These are phyloP conservation scores for Saccharomycopsis sp. DNA, from an alignment of 805 yeast species.

Conservation along the genomic window DNA sequence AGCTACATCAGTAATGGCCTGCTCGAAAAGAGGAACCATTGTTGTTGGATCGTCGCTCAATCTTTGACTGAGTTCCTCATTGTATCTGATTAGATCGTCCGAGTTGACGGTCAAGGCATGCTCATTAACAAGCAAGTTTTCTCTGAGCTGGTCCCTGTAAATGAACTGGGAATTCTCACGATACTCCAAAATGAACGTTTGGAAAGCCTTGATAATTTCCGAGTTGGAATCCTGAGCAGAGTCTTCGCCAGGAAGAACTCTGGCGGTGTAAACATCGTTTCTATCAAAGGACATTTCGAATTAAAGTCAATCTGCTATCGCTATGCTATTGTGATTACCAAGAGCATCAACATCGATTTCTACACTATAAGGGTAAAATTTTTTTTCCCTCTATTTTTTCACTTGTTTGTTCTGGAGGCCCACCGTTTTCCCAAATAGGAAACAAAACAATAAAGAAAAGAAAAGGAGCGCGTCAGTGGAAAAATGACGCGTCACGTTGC, in stretches of 20 bases:
- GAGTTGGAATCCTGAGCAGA: conserved; percentile 52
- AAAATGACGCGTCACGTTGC: too few relatives aligned
- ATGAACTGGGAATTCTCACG: conserved; percentile 74
- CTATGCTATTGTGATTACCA: too few relatives aligned
- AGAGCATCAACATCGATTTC: neutral
- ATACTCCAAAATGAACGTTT: conserved; percentile 75
- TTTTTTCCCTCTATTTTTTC: neutral
- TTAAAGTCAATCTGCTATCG: too few relatives aligned
- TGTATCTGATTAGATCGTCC: conserved; percentile 78
- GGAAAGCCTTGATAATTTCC: conserved; percentile 69
- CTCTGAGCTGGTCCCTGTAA: conserved; percentile 86
- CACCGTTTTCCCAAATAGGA: too few relatives aligned
- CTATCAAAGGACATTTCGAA: conserved; percentile 59
- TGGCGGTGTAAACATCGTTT: conserved; percentile 64
- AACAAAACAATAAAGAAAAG: too few relatives aligned
- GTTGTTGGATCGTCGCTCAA: conserved; percentile 82
- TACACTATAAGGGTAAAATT: neutral
- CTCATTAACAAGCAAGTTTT: conserved; percentile 69
- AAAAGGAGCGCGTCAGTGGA: too few relatives aligned
- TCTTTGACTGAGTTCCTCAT: conserved; percentile 80
- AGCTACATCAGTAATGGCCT: conserved; percentile 78
- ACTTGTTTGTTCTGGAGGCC: neutral
- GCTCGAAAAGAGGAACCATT: conserved; percentile 78
- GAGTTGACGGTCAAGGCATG: conserved; percentile 66
- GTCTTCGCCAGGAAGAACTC: conserved; percentile 80